Base-by-base conservation (phyloP, 108 stramenopile species). In the Cyclostephanos tholiformis region DNA sequence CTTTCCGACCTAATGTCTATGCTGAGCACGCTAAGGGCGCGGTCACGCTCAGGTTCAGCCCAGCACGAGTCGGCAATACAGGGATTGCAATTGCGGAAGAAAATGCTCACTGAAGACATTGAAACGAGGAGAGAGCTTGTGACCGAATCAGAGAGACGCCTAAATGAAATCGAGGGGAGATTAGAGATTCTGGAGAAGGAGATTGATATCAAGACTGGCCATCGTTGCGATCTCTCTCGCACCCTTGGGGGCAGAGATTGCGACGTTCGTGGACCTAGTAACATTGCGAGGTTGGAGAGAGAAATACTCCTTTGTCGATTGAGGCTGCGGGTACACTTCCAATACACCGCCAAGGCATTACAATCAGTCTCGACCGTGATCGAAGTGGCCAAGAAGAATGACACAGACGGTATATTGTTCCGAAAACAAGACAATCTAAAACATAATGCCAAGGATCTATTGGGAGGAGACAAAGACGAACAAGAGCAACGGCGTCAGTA, bases 291-390 rank as follows among this genome's bases (percentile, higher is more conserved):
- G 52, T 20, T 53, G 52, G 52, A 53, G 52, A 8, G 25, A 53
- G 52, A 53, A 22, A 53, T 53, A 53, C 7, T 6, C 19, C 20
- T 25, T 1, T 53, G 20, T 20, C 52, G 8, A 53, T 53, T 53
- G 52, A 53, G 52, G 25, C 52, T 53, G 6, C 52, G 20, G 25
- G 25, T 53, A 6, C 52, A 53, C n/a, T 53, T 19, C 8, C 52
- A 53, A 25, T 53, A 53, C 23, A 53, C 52, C 23, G 52, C 52
- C 52, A 53, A 10, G 52, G 52, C 52, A 6, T 53, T 53, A 19
- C 52, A 53, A 25, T 53, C 52, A 1, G 19, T 53, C 52, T 53
- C 23, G 52, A 17, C 6, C 20, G 25, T 22, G 20, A 53, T 53
- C 23, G 52, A 53, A 6, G 6, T 6, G 52, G 52, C 52, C 14